Evolutionary conservation across 2,329 filamentous ascomycete species (phyloP).

Genomic region (Beauveria pseudobassiana): DNA sequence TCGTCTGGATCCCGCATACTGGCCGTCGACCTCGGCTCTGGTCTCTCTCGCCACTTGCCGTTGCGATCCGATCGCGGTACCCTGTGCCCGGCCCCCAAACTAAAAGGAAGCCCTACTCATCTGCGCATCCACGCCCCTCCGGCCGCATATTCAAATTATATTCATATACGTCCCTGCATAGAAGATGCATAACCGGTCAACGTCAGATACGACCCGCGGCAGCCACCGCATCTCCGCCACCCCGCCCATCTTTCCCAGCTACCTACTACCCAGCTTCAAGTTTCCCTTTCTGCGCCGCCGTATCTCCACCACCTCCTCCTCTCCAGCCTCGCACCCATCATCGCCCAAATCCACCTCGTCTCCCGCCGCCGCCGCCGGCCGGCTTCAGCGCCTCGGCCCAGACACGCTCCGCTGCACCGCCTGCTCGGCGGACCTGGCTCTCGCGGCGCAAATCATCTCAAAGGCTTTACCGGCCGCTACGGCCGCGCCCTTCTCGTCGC

Average conservation of each 20-base stretch:
- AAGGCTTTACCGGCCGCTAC: conserved; percentile 59
- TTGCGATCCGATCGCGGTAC: background rate
- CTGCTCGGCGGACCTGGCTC: conserved; percentile 55
- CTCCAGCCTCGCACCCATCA: conserved; percentile 12
- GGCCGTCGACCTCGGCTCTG: background rate
- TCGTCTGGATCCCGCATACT: background rate
- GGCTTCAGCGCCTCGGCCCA: conserved; percentile 38
- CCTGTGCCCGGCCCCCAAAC: background rate
- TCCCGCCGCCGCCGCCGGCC: conserved; percentile 22
- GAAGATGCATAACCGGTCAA: background rate
- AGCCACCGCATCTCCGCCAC: conserved; percentile 32
- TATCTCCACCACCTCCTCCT: conserved; percentile 28
- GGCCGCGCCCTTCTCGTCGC: conserved; percentile 57
- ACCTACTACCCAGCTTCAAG: conserved; percentile 43
- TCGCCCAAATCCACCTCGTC: conserved; percentile 16
- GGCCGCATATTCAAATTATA: background rate
- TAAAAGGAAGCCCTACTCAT: background rate
- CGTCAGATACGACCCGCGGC: conserved; percentile 24
- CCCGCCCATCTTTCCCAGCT: conserved; percentile 40
- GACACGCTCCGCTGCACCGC: conserved; percentile 51
- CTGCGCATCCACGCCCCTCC: background rate
- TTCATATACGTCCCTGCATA: background rate
- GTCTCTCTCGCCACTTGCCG: background rate
- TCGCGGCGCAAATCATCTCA: conserved; percentile 54
- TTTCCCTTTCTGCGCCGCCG: conserved; percentile 38